Conservation (phyloP, 441 rosid genomes). For the Pelargonium citronellum region DNA sequence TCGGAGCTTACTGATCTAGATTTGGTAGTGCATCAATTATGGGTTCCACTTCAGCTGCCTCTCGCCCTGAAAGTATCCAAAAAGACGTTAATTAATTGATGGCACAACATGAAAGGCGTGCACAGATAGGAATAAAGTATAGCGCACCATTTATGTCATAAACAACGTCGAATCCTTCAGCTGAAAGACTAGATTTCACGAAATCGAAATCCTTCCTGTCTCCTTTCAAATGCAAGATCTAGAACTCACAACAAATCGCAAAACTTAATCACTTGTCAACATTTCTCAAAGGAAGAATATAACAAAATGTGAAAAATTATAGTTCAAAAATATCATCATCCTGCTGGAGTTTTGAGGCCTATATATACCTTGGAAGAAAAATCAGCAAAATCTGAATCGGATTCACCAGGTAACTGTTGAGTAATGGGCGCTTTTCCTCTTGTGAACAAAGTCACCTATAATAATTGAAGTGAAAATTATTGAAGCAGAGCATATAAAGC, state of each 20-base stretch:
- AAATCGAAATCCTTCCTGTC: conserved; percentile 83
- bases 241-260: conserved; percentile 21
- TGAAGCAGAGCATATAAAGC: conserved; percentile 1
- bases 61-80: conserved; percentile 53
- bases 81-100: background rate
- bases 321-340: background rate
- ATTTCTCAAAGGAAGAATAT: conserved; percentile 6
- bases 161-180: conserved; percentile 86
- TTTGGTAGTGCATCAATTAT: conserved; percentile 83
- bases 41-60: conserved; percentile 82
- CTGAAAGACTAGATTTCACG: conserved; percentile 86
- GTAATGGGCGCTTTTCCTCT: conserved; percentile 87
- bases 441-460: conserved; percentile 87
- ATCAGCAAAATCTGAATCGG: conserved; percentile 70
- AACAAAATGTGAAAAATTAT: background rate
- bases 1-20: conserved; percentile 64
- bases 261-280: background rate
- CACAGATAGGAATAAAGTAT: background rate
- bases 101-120: conserved; percentile 9
- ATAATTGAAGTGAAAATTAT: conserved; percentile 13
- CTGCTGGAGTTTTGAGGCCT: background rate
- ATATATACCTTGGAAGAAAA: conserved; percentile 76
- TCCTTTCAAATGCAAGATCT: conserved; percentile 91
- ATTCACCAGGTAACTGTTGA: conserved; percentile 78
- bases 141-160: conserved; percentile 81